These are phyloP conservation scores for Plasmodium ovale DNA, from an alignment of 169 alveolate species.

Conservation along the genomic window DNA sequence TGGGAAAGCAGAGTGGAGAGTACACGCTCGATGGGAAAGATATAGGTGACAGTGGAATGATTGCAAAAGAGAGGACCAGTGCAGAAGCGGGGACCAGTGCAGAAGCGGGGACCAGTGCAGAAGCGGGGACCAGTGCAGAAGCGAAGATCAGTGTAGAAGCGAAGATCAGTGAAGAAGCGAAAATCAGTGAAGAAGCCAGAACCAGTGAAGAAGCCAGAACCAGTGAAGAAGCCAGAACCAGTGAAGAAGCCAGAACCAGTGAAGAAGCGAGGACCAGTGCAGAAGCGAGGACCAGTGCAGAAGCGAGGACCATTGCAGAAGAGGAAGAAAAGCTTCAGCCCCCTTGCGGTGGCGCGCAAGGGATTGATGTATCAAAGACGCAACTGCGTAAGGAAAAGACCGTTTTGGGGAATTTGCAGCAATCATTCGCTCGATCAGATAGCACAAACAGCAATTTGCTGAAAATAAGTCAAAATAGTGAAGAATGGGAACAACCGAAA, in stretches of 20 bases:
- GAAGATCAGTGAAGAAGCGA: no score
- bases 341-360: not conserved
- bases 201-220: not conserved
- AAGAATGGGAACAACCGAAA: constrained; percentile 58
- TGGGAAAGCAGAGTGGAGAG: no score
- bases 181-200: no score
- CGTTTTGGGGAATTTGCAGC: not conserved
- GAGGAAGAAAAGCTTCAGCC: not conserved
- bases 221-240: not conserved
- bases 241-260: not conserved
- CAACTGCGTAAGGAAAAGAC: not conserved
- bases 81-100: no score
- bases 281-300: no score
- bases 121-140: no score
- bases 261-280: no score
- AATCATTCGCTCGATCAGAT: constrained; percentile 16
- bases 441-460: constrained; percentile 40
- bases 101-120: no score
- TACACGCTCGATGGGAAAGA: no score
- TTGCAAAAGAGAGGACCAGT: no score
- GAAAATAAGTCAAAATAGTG: constrained; percentile 52
- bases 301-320: not conserved
- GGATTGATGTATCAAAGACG: not conserved
- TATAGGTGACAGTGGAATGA: no score
- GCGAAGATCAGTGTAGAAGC: no score